Conservation (phyloP, 208 protist species). For the Jaenimonas drosophilae region DNA sequence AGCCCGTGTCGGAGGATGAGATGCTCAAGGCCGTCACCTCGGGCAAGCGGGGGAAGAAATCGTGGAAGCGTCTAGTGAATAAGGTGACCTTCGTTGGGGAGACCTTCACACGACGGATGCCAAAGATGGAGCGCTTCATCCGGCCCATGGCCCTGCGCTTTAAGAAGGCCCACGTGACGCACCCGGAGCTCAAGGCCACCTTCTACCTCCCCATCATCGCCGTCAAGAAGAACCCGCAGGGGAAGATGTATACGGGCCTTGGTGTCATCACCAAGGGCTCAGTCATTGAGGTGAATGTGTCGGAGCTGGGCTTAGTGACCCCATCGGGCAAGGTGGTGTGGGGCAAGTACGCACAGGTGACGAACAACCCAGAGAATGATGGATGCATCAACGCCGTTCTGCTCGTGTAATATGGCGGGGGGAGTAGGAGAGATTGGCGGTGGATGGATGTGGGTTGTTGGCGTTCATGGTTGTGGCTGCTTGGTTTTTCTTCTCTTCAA, state of each 20-base stretch:
- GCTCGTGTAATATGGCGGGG: constrained; percentile 99
- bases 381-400: constrained; percentile 99
- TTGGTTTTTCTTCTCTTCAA: too few relatives aligned
- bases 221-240: constrained; percentile 99
- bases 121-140: constrained; percentile 99
- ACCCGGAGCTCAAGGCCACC: constrained; percentile 99
- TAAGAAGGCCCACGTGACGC: constrained; percentile 99
- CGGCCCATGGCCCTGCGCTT: constrained; percentile 97
- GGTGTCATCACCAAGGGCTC: constrained; percentile 99
- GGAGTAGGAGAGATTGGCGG: too few relatives aligned
- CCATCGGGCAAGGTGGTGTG: constrained; percentile 98
- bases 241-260: constrained; percentile 98
- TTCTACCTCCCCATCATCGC: constrained; percentile 99
- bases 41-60: constrained; percentile 94
- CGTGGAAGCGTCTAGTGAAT: constrained; percentile 99
- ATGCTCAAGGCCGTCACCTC: constrained; percentile 98
- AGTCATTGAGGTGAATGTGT: constrained; percentile 99
- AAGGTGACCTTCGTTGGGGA: constrained; percentile 99
- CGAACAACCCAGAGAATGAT: constrained; percentile 99
- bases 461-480: too few relatives aligned
- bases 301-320: constrained; percentile 99
- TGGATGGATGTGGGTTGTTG: too few relatives aligned
- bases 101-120: constrained; percentile 99
- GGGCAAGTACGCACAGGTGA: constrained; percentile 99
- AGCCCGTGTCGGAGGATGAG: constrained; percentile 97